Evolutionary conservation across 2,329 filamentous ascomycete genomes (phyloP), one percentile per base, ranked within the genome.

Genomic region (Chalaropsis thielavioides): DNA sequence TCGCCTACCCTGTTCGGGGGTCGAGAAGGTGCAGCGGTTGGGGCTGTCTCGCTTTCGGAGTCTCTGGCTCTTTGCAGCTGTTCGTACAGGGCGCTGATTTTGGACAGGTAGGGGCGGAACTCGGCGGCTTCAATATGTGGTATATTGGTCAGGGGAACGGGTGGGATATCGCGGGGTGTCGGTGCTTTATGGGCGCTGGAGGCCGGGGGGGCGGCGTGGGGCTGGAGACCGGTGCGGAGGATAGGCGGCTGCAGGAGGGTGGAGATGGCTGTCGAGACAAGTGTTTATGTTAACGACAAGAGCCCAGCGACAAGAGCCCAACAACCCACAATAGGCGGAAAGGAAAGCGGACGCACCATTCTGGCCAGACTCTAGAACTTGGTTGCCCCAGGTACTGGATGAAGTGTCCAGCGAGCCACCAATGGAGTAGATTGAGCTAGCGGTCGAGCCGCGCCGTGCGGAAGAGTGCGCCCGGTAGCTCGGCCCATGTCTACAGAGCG

Each of bases 201-300:
- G 8, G 77, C 74, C 1, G 89, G 83, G 2, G 87, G 84, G 1
- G 86, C 80, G 0, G 87, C 87, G 74, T 95, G 88, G 24, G 92
- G 88, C 64, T 91, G 80, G 61, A 96, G 81, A 65, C 92, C 92
- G 1, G 92, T 95, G 69, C 92, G 85, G 66, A 95, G 85, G 69
- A 96, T 95, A 2, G 92, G 90, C 35, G 90, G 87, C 72, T 95
- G 89, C 3, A 97, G 82, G n/a, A 97, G 81, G 0, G 90, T 95
- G 8, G 92, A 96, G 70, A 97, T 97, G 68, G 94, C 88, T 90
- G 68, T 13, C 15, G 40, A 46, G n/a, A 59, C 2, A 41, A 6
- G 49, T 35, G 44, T 22, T 24, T 56, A 56, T 24, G 22, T 54
- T 27, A 22, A 46, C 22, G 64, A 64, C 35, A 22, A 65, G 24